These are phyloP conservation scores for Neonectria hederae DNA, from an alignment of 2,329 filamentous ascomycete species.

Conservation along the genomic window DNA sequence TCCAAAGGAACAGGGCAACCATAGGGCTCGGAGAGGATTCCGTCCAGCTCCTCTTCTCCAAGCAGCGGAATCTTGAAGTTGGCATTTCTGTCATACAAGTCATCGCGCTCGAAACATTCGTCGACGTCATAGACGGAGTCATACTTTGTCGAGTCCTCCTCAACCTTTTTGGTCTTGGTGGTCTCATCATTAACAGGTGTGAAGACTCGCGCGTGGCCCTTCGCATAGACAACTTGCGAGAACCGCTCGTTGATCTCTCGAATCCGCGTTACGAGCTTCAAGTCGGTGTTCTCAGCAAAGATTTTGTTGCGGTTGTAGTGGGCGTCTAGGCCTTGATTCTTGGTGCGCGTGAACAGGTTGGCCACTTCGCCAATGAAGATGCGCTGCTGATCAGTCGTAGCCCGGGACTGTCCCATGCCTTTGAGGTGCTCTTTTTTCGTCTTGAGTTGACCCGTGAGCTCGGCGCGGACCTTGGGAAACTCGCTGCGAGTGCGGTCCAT, in stretches of 20 bases:
- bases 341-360: slow-evolving; percentile 42
- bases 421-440: slow-evolving; percentile 30
- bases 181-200: background rate
- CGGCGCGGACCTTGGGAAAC: slow-evolving; percentile 48
- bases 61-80: slow-evolving; percentile 22
- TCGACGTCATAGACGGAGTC: background rate
- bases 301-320: slow-evolving; percentile 46
- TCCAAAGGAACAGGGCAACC: slow-evolving; percentile 19
- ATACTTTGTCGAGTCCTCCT: background rate
- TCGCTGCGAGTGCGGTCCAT: slow-evolving; percentile 52
- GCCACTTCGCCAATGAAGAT: slow-evolving; percentile 49
- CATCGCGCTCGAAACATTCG: slow-evolving; percentile 19
- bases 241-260: slow-evolving; percentile 51
- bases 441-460: slow-evolving; percentile 38
- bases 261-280: slow-evolving; percentile 53
- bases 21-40: slow-evolving; percentile 40
- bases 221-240: slow-evolving; percentile 37
- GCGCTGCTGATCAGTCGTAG: slow-evolving; percentile 45
- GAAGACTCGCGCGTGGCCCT: slow-evolving; percentile 32
- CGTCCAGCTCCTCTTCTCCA: slow-evolving; percentile 34
- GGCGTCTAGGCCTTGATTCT: slow-evolving; percentile 46
- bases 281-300: slow-evolving; percentile 36
- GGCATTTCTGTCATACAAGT: slow-evolving; percentile 13
- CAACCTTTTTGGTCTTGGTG: background rate
- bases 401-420: slow-evolving; percentile 45